Base-by-base conservation (phyloP, 257 asterid genomes). In the Lavandula angustifolia region DNA sequence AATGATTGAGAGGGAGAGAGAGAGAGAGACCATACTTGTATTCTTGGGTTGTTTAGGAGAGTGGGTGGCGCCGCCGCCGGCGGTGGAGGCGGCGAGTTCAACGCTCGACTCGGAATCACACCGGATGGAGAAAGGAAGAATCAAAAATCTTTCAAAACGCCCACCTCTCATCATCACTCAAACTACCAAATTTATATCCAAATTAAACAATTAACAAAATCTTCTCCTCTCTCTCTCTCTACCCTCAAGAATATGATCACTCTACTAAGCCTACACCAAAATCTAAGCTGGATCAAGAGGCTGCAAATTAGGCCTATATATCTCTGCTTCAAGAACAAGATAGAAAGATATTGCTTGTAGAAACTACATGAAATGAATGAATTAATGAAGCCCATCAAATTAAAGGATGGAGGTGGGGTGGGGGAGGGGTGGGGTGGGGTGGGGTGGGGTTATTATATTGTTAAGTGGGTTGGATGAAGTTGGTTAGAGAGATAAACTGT, bases 31-130 rank as follows among this genome's bases (percentile, higher is more conserved):
- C 55, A 9, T 40, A 60, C 66, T 34, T 35, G 69, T 14, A 5
- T 54, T 16, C 22, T 53, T 60, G 12, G 73, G 60, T 17, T 16
- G 54, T 22, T 42, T 43, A 11, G 63, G 57, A 12, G 66, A 17
- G 46, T 22, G 47, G 22, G 70, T 1, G 74, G 69, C 0, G 31
- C 54, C 3, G 29, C 67, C 1, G 75, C 60, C 3, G 12, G 67
- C 6, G 44, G 72, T 0, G n/a, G 35, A 22, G 13, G 35, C 13
- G 18, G 67, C 62, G 12, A 70, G 66, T 42, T 72, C 81, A 66
- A 75, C 79, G 46, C 81, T 75, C 0, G 81, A 61, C 4, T 75
- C 64, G 3, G 84, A 79, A 40, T 75, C 69, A 18, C 84, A 79
- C 10, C 84, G 72, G 18, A 72, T 29, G 38, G 81, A 72, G 71